These are phyloP conservation scores for Blastomyces parvus DNA, from an alignment of 2,329 filamentous ascomycete species.

Conservation along the genomic window DNA sequence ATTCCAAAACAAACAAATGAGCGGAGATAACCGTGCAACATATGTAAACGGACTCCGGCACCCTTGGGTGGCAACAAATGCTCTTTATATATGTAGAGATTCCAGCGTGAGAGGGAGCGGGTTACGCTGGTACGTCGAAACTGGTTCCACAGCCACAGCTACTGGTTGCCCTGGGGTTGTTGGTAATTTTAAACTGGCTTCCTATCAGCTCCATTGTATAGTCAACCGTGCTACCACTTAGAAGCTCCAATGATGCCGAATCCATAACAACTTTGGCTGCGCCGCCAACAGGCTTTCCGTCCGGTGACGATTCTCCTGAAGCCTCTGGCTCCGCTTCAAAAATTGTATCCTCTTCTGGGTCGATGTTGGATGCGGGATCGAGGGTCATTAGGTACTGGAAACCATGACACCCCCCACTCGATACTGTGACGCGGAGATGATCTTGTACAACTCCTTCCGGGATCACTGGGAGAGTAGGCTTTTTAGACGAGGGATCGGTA, in stretches of 20 bases:
- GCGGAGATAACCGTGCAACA: not conserved
- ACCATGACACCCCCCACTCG: conserved; percentile 90
- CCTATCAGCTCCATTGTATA: conserved; percentile 94
- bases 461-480: conserved; percentile 23
- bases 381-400: conserved; percentile 96
- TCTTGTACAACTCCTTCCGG: conserved; percentile 53
- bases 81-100: not conserved
- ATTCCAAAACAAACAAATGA: not conserved
- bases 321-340: conserved; percentile 56
- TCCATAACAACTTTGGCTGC: conserved; percentile 81
- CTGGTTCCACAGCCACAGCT: conserved; percentile 96
- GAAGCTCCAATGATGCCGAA: conserved; percentile 70
- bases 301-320: conserved; percentile 14
- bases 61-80: not conserved
- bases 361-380: conserved; percentile 47
- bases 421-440: conserved; percentile 82
- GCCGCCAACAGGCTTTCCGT: conserved; percentile 34
- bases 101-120: too few species aligned
- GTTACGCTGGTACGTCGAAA: conserved; percentile 60
- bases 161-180: conserved; percentile 84
- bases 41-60: not conserved
- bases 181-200: conserved; percentile 90
- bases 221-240: conserved; percentile 91
- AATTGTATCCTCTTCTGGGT: conserved; percentile 72
- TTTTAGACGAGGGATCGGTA: conserved; percentile 44